Conservation (phyloP, 192 early-diverging fungal genomes). For the Umbelopsis ramanniana region DNA sequence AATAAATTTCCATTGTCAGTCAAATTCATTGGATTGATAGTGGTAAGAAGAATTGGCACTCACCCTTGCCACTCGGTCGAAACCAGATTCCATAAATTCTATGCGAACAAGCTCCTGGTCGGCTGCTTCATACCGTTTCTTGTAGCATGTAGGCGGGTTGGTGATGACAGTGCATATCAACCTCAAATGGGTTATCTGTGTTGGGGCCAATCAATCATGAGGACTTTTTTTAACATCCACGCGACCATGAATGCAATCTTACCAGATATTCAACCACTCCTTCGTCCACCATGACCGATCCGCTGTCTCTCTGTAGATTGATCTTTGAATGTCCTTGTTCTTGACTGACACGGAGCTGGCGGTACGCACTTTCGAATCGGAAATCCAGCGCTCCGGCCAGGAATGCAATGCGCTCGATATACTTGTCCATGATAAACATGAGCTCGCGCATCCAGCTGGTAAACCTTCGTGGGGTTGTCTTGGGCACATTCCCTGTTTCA, state of each 20-base stretch:
- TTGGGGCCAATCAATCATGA: background rate
- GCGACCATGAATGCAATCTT: background rate
- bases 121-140: background rate
- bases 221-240: background rate
- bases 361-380: constrained; percentile 25
- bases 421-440: constrained; percentile 23
- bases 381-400: constrained; percentile 28
- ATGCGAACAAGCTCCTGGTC: constrained; percentile 23
- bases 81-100: constrained; percentile 26
- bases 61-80: constrained; percentile 26
- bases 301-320: constrained; percentile 20
- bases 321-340: background rate
- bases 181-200: constrained; percentile 22
- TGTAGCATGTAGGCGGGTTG: constrained; percentile 22
- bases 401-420: constrained; percentile 24
- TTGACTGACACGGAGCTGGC: constrained; percentile 4
- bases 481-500: background rate
- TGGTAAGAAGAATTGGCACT: background rate
- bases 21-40: too few species aligned
- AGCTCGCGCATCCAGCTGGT: constrained; percentile 29
- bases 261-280: constrained; percentile 22
- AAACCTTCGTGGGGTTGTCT: constrained; percentile 7
- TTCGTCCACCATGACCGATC: constrained; percentile 24
- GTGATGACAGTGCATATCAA: constrained; percentile 27
- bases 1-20: too few species aligned